Evolutionary conservation across 2,329 filamentous ascomycete species (phyloP), one percentile per base, ranked within the genome.

Genomic region (Waltergamsia citrina): DNA sequence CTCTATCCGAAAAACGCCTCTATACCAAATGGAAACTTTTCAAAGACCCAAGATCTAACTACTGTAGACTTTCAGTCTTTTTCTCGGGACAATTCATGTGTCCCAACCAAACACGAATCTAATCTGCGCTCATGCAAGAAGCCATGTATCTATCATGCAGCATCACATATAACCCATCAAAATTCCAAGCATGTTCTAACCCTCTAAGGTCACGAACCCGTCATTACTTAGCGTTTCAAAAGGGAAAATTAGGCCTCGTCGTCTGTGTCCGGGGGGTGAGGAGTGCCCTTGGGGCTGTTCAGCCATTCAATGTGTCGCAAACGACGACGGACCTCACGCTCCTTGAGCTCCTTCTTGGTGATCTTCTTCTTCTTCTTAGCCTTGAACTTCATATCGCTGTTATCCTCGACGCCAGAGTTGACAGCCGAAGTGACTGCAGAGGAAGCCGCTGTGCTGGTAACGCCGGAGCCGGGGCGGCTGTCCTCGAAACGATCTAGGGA

Each of bases 291-390:
- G 44, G 83, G 83, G 49, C 74, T 85, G 62, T 86, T 90, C 48
- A 94, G 67, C 83, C 82, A 84, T 56, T 81, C 73, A 47, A 84
- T 81, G 61, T 98, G 87, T 49, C 92, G 78, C 60, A 96, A 67
- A 47, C 92, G 74, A 45, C 90, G 76, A 43, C 93, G 74, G 28
- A 83, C 82, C 62, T 96, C 90, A 15, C 83, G 73, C 59, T 98
- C 92, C 74, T 98, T 98, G 55, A 88, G 48, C 60, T 98, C 87
- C 63, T 87, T 87, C 69, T 93, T 85, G 37, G 92, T 98, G 76
- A 92, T 76, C 85, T 98, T 98, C 78, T 90, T 94, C 86, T 95
- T 95, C 74, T 88, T 92, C 61, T 72, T 78, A 8, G 83, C 71
- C 59, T 72, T 77, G 78, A 98, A 98, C 70, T 98, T 74, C 7